Base-by-base conservation (phyloP, 768 basidiomycete genomes). In the Mycena leptocephala region DNA sequence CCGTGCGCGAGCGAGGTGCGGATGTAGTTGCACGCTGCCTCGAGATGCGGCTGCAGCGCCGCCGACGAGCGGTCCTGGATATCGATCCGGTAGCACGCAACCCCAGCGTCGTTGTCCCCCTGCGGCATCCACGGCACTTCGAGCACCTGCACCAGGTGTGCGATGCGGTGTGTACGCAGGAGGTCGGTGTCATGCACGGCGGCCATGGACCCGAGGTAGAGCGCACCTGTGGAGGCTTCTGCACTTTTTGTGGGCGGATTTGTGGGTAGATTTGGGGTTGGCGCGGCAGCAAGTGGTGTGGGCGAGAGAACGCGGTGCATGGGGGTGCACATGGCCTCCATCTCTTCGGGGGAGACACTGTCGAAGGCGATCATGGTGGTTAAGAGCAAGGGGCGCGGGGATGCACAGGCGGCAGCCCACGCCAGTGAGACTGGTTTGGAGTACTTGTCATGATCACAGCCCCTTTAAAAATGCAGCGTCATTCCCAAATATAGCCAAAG, bases 131-230 rank as follows among this genome's bases (percentile, higher is more conserved):
- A 94, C 0, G 92, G 91, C 1, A 87, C 89, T 79, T 94, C 93
- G 77, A 94, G 88, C 62, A 93, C 92, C 79, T 93, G 92, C 55
- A 94, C 92, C 75, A 94, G 83, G 77, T 93, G 90, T 0, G 87
- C 87, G 80, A 94, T 91, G 72, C 84, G 85, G 78, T 92, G 84
- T 16, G 83, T 78, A 56, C 83, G 84, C 74, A 94, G 90, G 59
- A 91, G 84, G 24, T 90, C 85, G 64, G 84, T 83, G 83, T 94
- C 93, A 84, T 89, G 88, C 64, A 88, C 88, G 20, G 93, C 93
- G 30, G 90, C 85, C 79, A 93, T 87, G 64, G 93, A 93, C 63
- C 93, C 90, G n/a, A 75, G 59, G 48, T 70, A 74, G 26, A 75
- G 66, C 32, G 71, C 71, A 35, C 76, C 76, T 37, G 68, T 70